These are phyloP conservation scores for Citeromyces matritensis DNA, from an alignment of 805 yeast genomes.

Conservation along the genomic window DNA sequence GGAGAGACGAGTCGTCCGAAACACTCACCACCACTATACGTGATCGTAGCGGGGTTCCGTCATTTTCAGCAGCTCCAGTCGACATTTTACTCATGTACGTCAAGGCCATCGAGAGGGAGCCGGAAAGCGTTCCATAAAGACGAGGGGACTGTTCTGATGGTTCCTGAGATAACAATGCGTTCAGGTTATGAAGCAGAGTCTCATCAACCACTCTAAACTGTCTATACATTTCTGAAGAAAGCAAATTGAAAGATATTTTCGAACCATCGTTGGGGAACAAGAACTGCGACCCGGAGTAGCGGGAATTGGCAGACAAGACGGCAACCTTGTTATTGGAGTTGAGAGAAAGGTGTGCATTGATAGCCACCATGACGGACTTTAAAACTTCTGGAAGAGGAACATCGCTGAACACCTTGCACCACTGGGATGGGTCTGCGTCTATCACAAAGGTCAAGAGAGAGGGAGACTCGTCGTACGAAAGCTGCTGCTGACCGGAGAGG, in stretches of 20 bases:
- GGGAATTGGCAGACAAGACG: constrained; percentile 59
- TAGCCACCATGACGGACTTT: constrained; percentile 53
- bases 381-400: constrained; percentile 43
- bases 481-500: constrained; percentile 43
- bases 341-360: constrained; percentile 80
- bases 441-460: constrained; percentile 65
- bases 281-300: constrained; percentile 39
- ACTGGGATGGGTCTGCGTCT: constrained; percentile 63
- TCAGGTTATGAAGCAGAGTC: constrained; percentile 44
- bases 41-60: constrained; percentile 36
- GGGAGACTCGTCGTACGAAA: constrained; percentile 48
- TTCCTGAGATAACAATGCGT: constrained; percentile 22
- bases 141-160: constrained; percentile 13
- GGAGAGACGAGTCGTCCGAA: constrained; percentile 60
- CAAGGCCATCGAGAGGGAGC: constrained; percentile 73
- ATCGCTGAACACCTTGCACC: constrained; percentile 32
- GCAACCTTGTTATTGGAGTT: constrained; percentile 78
- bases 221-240: constrained; percentile 60
- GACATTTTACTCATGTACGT: constrained; percentile 62
- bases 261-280: constrained; percentile 40
- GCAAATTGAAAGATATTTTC: constrained; percentile 9
- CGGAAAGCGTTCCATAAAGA: constrained; percentile 41
- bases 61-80: constrained; percentile 22
- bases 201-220: constrained; percentile 76
- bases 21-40: constrained; percentile 49